phyloP scores from a whole-genome alignment of 2,329 filamentous ascomycete genomes.

The Trichoderma atrobrunneum region DNA sequence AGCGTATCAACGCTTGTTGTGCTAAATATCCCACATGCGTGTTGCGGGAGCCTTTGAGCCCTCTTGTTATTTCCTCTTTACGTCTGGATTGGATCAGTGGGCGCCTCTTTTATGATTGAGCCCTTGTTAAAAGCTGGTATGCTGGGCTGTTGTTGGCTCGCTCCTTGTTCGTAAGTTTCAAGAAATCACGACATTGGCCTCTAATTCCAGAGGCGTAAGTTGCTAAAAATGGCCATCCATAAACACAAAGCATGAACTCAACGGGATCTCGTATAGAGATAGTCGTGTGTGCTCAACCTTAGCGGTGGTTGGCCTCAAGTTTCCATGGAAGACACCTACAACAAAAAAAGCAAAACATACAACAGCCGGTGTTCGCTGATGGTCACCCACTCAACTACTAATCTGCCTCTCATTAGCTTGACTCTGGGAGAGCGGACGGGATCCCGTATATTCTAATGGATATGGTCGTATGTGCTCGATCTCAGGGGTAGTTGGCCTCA shows the following conservation, averaged over 20 bases:
- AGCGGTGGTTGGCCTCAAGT: no score
- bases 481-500: no score
- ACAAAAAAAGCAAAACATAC: no score
- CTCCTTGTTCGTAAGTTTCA: neutral
- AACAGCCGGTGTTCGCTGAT: no score
- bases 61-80: neutral
- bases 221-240: neutral
- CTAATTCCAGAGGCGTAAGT: neutral
- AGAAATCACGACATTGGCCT: fast-evolving
- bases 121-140: neutral
- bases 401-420: no score
- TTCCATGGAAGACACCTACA: no score
- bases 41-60: neutral
- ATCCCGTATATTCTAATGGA: no score
- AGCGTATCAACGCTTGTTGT: neutral
- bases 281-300: neutral
- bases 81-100: neutral
- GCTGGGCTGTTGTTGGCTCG: neutral
- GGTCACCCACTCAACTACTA: no score
- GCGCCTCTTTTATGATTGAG: neutral
- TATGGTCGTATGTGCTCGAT: no score
- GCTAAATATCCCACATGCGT: neutral
- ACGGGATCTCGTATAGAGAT: neutral
- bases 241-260: neutral
- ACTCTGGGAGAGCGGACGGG: no score